Conservation (phyloP, 108 stramenopile genomes). For the Seminavis robusta region DNA sequence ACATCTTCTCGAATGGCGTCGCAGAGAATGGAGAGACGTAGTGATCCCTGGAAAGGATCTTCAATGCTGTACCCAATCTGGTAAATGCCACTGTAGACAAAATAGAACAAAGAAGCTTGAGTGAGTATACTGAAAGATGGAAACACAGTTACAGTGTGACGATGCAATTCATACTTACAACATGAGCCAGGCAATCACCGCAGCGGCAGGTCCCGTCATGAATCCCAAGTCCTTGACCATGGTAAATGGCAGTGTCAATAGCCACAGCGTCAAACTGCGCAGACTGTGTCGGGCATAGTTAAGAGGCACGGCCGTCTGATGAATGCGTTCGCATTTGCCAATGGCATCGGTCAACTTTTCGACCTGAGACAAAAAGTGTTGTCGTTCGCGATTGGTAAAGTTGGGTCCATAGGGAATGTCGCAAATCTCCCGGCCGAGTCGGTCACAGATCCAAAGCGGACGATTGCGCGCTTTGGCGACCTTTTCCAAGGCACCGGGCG, state of each 20-base stretch:
- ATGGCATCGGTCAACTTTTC: conserved; percentile 64
- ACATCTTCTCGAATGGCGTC: conserved; percentile 64
- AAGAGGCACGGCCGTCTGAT: conserved; percentile 88
- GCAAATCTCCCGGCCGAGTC: conserved; percentile 48
- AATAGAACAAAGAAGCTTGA: too few relatives aligned
- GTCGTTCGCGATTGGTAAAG: conserved; percentile 64
- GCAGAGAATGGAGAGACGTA: conserved; percentile 56
- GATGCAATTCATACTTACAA: too few relatives aligned
- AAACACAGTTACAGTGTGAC: too few relatives aligned
- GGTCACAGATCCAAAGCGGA: conserved; percentile 65
- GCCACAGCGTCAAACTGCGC: conserved; percentile 79
- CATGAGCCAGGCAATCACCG: conserved; percentile 78
- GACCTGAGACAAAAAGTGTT: conserved; percentile 45
- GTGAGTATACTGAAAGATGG: too few relatives aligned
- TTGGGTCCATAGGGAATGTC: conserved; percentile 35
- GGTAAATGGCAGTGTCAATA: conserved; percentile 79
- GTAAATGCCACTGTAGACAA: conserved; percentile 88
- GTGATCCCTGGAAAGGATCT: conserved; percentile 83
- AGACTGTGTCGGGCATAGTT: conserved; percentile 87
- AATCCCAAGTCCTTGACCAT: conserved; percentile 68
- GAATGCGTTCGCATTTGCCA: conserved; percentile 84
- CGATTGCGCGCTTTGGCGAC: conserved; percentile 56
- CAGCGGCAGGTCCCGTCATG: conserved; percentile 77
- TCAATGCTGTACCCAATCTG: conserved; percentile 91
- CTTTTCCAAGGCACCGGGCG: conserved; percentile 24